phyloP scores from a whole-genome alignment of 1,139 yeast genomes.

The Candida anutae region DNA sequence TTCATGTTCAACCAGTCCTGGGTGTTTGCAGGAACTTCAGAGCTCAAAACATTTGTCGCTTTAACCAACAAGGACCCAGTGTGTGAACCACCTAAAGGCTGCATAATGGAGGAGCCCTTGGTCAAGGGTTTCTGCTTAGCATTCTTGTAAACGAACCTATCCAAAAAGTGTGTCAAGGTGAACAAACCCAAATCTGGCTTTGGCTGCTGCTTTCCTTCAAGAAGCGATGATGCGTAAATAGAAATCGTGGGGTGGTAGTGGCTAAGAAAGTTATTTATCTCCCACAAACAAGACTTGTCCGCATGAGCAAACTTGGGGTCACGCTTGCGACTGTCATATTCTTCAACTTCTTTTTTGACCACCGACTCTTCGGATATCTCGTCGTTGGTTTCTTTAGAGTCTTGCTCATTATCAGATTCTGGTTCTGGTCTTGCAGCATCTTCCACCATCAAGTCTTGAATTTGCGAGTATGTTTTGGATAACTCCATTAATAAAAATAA shows the following conservation, averaged over 20 bases:
- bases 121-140: constrained; percentile 67
- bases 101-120: constrained; percentile 93
- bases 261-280: constrained; percentile 57
- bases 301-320: constrained; percentile 90
- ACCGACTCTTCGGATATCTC: not conserved
- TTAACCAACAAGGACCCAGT: constrained; percentile 71
- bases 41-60: constrained; percentile 43
- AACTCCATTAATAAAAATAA: constrained; percentile 68
- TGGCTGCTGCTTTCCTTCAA: constrained; percentile 36
- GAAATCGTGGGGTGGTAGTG: constrained; percentile 94
- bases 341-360: constrained; percentile 4
- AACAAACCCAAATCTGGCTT: constrained; percentile 89
- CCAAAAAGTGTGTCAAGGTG: constrained; percentile 84
- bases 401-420: constrained; percentile 14
- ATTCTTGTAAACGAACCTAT: constrained; percentile 89
- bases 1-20: constrained; percentile 73
- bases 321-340: constrained; percentile 83
- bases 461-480: constrained; percentile 34
- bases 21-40: constrained; percentile 64
- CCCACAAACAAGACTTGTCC: constrained; percentile 79
- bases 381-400: constrained; percentile 5
- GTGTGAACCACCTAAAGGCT: constrained; percentile 88
- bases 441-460: constrained; percentile 35
- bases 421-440: constrained; percentile 29
- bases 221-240: constrained; percentile 64